Percentiles rank a stretch among this genome's conserved stretches.
Evolutionary conservation across 768 basidiomycete genomes (phyloP).

Genomic region (Tylopilus cervinicoccineus): DNA sequence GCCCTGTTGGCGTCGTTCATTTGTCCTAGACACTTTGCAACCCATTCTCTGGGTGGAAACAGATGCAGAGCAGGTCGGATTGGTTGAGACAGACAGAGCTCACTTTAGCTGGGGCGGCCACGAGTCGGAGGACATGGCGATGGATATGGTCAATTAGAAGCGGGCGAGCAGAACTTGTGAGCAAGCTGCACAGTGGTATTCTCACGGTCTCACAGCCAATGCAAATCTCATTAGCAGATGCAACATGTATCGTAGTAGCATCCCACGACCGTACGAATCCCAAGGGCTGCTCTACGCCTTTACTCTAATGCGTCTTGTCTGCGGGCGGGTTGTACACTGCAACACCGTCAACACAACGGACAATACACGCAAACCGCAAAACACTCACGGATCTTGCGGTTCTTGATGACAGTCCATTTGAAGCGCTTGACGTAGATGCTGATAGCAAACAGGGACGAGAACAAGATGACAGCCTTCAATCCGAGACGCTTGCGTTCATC

Average conservation of each 20-base stretch:
- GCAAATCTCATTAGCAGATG: constrained; percentile 23
- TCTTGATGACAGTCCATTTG: constrained; percentile 93
- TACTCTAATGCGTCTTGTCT: constrained; percentile 32
- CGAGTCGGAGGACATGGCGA: constrained; percentile 65
- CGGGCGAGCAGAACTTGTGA: background rate
- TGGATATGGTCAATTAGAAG: constrained; percentile 3
- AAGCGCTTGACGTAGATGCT: constrained; percentile 91
- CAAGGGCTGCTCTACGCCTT: constrained; percentile 12
- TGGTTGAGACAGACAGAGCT: constrained; percentile 17
- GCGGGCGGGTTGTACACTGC: constrained; percentile 40
- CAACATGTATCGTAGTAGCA: constrained; percentile 14
- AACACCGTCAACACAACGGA: constrained; percentile 3
- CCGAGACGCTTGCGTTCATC: constrained; percentile 98
- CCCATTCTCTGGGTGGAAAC: constrained; percentile 74
- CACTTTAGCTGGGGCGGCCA: constrained; percentile 83
- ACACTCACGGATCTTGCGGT: constrained; percentile 82
- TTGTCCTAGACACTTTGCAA: constrained; percentile 87
- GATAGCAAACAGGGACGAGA: constrained; percentile 77
- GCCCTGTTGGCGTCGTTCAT: constrained; percentile 84
- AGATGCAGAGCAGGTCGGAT: constrained; percentile 8
- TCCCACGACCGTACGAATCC: constrained; percentile 26
- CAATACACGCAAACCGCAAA: background rate
- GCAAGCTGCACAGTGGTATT: constrained; percentile 11
- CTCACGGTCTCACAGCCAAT: constrained; percentile 15
- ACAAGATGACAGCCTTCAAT: constrained; percentile 91